These are phyloP conservation scores for Warburgia ugandensis DNA, from an alignment of 164 flowering plant species.

Conservation along the genomic window DNA sequence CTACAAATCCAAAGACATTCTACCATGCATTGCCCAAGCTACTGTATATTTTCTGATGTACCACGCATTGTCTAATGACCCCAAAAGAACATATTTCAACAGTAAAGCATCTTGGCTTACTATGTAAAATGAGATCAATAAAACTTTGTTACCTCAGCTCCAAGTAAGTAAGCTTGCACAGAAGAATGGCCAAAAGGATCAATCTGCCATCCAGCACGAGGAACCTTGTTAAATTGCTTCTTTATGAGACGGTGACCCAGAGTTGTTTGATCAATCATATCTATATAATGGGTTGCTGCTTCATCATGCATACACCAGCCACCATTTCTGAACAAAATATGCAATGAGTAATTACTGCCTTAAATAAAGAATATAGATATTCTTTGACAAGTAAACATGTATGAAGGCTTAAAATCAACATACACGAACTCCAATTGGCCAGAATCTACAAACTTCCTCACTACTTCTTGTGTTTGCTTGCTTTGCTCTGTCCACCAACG, in stretches of 20 bases:
- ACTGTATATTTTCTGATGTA: too few species aligned
- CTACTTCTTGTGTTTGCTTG: conserved; percentile 37
- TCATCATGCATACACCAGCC: conserved; percentile 99
- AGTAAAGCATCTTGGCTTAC: not conserved
- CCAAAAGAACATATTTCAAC: too few species aligned
- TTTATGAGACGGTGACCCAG: conserved; percentile 64
- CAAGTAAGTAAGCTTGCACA: conserved; percentile 84
- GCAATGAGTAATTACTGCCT: not conserved
- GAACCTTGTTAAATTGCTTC: conserved; percentile 55
- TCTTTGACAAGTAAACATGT: not conserved
- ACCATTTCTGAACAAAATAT: conserved; percentile 62
- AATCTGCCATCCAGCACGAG: conserved; percentile 94
- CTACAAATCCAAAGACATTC: too few species aligned
- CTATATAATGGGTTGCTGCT: conserved; percentile 77
- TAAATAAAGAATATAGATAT: too few species aligned
- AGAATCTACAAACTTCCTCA: conserved; percentile 51
- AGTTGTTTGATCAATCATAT: conserved; percentile 96
- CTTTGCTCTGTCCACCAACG: conserved; percentile 82
- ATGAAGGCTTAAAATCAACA: conserved; percentile 5
- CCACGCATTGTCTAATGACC: too few species aligned
- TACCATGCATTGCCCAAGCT: too few species aligned
- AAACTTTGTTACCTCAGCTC: conserved; percentile 55
- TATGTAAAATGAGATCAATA: not conserved
- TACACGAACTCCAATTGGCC: conserved; percentile 89
- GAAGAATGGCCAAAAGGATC: conserved; percentile 97